Conservation (phyloP, 495 filamentous ascomycete species). For the Xanthoparmelia taractica region DNA sequence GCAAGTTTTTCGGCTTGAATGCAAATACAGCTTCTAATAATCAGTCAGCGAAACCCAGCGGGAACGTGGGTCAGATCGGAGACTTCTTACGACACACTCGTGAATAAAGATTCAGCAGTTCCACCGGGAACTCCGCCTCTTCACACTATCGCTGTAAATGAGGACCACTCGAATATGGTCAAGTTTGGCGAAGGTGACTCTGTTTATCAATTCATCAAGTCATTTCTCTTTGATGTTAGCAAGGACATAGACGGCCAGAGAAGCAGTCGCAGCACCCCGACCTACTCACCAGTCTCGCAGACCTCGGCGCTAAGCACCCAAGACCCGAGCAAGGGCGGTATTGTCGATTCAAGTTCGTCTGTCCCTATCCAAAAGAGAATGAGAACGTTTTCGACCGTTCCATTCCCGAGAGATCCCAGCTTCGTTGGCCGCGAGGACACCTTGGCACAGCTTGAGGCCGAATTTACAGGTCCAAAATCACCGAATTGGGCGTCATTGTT, state of each 20-base stretch:
- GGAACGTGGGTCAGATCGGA: background rate
- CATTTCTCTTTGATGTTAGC: background rate
- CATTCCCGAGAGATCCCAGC: conserved; percentile 32
- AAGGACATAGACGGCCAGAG: background rate
- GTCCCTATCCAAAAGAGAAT: background rate
- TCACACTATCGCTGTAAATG: background rate
- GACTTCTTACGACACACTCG: background rate
- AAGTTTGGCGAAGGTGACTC: background rate
- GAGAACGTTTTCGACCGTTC: conserved; percentile 15
- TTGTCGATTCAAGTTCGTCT: background rate
- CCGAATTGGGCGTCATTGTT: conserved; percentile 31
- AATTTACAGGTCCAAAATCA: conserved; percentile 20
- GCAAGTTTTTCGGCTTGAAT: background rate
- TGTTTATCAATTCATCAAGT: background rate
- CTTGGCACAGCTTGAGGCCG: conserved; percentile 26
- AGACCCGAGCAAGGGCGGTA: no score
- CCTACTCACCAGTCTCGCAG: no score
- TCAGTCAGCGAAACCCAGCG: background rate
- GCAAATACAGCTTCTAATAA: background rate
- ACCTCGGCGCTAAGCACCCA: no score
- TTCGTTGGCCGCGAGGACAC: conserved; percentile 37
- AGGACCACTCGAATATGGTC: conserved; percentile 1
- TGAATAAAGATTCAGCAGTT: background rate
- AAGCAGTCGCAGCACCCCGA: background rate
- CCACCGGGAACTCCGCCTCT: background rate